A percentile compares a stretch with the other conserved stretches of the same genome.
phyloP scores from a whole-genome alignment of 1,139 yeast species.

The Pichia sp. region DNA sequence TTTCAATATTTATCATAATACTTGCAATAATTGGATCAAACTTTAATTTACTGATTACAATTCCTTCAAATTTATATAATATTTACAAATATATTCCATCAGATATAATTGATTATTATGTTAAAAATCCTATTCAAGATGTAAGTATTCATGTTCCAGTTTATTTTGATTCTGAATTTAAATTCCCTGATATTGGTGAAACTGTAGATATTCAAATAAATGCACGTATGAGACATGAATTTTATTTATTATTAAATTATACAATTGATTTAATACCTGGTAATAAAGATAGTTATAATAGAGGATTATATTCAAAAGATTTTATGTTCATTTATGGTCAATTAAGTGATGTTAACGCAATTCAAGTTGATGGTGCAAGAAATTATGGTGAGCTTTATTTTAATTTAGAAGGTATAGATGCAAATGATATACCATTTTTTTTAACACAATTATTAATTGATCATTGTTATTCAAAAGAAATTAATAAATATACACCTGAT shows the following conservation, averaged over 20 bases:
- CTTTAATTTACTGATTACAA: not conserved
- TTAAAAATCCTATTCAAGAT: constrained; percentile 27
- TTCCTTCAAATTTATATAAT: constrained; percentile 6
- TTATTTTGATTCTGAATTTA: constrained; percentile 33
- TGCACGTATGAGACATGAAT: constrained; percentile 18
- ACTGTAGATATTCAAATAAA: constrained; percentile 41
- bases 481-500: constrained; percentile 24
- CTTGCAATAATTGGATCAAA: not conserved
- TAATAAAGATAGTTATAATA: constrained; percentile 1
- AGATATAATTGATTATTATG: constrained; percentile 18
- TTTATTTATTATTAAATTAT: constrained; percentile 14
- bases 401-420: constrained; percentile 41
- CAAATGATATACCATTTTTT: constrained; percentile 56
- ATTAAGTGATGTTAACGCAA: constrained; percentile 32
- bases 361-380: constrained; percentile 35
- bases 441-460: constrained; percentile 53
- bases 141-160: constrained; percentile 27
- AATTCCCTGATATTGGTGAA: constrained; percentile 41
- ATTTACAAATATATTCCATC: constrained; percentile 13
- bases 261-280: constrained; percentile 18
- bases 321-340: constrained; percentile 31
- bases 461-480: constrained; percentile 47
- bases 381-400: constrained; percentile 44
- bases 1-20: not conserved
- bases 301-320: constrained; percentile 9